A percentile compares a stretch with the other conserved stretches of the same genome.
Evolutionary conservation across 2,329 filamentous ascomycete species (phyloP).

Genomic region (Myriosclerotinia duriaeana): DNA sequence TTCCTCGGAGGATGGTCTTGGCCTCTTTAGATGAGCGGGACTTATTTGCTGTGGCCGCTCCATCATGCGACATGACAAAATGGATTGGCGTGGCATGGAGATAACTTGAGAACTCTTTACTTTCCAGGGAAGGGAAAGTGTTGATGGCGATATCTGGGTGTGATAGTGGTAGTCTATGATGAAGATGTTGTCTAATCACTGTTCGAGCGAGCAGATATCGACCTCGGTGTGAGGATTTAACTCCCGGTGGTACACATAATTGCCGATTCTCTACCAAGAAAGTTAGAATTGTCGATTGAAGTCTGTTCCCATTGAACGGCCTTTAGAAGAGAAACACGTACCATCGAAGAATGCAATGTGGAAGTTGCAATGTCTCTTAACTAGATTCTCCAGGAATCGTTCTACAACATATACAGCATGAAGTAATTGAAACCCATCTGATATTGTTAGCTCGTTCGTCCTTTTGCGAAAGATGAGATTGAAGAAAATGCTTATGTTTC

Average conservation of each 20-base stretch:
- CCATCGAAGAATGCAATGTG: slow-evolving; percentile 65
- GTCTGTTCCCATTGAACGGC: neutral
- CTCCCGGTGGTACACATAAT: slow-evolving; percentile 54
- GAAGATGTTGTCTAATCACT: slow-evolving; percentile 62
- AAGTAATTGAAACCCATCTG: slow-evolving; percentile 66
- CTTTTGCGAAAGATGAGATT: neutral
- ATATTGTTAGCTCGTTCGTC: slow-evolving; percentile 27
- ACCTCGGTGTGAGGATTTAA: slow-evolving; percentile 39
- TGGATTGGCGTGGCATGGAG: slow-evolving; percentile 55
- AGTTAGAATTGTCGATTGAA: slow-evolving; percentile 22
- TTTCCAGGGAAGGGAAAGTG: slow-evolving; percentile 48
- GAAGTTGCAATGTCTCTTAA: slow-evolving; percentile 66
- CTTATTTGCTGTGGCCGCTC: slow-evolving; percentile 38
- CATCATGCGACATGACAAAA: slow-evolving; percentile 70
- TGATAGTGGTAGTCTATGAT: slow-evolving; percentile 32
- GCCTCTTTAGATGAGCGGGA: slow-evolving; percentile 22
- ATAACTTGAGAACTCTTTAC: slow-evolving; percentile 55
- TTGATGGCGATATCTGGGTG: slow-evolving; percentile 41
- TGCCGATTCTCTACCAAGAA: slow-evolving; percentile 45
- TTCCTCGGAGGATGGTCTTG: slow-evolving; percentile 41
- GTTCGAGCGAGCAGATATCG: slow-evolving; percentile 60
- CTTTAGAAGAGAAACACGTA: slow-evolving; percentile 20
- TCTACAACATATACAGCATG: slow-evolving; percentile 71
- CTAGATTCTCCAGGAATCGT: slow-evolving; percentile 59
- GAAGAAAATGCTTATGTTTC: neutral